Evolutionary conservation across 2,329 filamentous ascomycete genomes (phyloP), one percentile per base, ranked within the genome.

Genomic region (Talaromyces atroroseus): DNA sequence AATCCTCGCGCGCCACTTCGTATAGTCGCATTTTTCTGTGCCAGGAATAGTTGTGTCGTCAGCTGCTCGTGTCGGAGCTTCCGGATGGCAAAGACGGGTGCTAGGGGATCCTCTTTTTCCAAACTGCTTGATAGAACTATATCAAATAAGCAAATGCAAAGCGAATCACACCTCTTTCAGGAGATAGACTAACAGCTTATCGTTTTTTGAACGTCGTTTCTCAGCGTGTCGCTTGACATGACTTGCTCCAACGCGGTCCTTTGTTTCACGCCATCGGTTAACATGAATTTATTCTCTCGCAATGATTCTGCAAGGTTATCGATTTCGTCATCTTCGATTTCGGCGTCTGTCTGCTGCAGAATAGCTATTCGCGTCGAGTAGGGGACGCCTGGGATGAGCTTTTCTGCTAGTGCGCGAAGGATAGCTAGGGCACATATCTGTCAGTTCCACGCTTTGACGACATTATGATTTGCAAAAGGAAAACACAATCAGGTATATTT

Each of bases 381-480:
- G 0, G 86, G 83, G 40, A 91, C 85, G 0, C 88, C 89, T 0
- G 90, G 89, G 16, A 95, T 87, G 34, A 91, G 78, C 64, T 89
- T 89, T 59, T 90, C 85, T 4, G 85, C 86, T 62, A 95, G 85
- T 1, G 90, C 89, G 65, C 83, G 83, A 16, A 94, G 75, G 6
- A 92, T 73, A 0, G 88, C 85, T 88, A 29, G 26, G 7, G 47
- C 5, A 45, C 12, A 24, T 44, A 34, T 36, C 7, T 29, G 8
- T 18, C 5, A 6, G 38, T 24, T 18, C 26, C 29, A 16, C n/a
- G 8, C n/a, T 18, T 18, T 36, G 8, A 29, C 3, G 11, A 7
- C n/a, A n/a, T 10, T 8, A 29, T 29, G 26, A 29, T 29, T 8
- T n/a, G n/a, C 5, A 29, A 29, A 29, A 29, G 11, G 26, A 11